Evolutionary conservation across 805 yeast genomes (phyloP).

Genomic region (Wickerhamomyces chambardii): DNA sequence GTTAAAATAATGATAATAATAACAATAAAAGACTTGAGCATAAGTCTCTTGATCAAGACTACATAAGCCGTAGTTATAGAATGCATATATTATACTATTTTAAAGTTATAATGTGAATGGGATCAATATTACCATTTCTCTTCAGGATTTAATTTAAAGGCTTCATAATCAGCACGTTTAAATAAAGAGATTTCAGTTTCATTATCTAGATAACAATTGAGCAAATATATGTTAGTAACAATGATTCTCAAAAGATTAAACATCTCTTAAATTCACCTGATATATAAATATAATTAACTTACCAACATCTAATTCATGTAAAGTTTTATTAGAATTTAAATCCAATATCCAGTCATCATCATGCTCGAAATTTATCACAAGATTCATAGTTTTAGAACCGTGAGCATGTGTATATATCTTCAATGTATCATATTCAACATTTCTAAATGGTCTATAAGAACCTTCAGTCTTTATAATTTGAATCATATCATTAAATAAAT

Average conservation of each 20-base stretch:
- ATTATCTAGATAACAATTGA: slow-evolving; percentile 35
- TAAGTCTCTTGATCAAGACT: too few species aligned
- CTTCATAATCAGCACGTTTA: slow-evolving; percentile 55
- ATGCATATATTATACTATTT: too few species aligned
- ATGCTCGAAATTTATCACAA: slow-evolving; percentile 84
- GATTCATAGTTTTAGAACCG: slow-evolving; percentile 86
- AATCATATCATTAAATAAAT: slow-evolving; percentile 45
- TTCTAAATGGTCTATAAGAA: slow-evolving; percentile 74
- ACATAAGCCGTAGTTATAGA: too few species aligned
- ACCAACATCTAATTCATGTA: slow-evolving; percentile 29
- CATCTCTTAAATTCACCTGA: too few species aligned
- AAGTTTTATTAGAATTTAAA: slow-evolving; percentile 22
- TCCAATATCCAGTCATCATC: slow-evolving; percentile 66
- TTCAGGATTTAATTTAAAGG: slow-evolving; percentile 73
- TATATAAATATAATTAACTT: too few species aligned
- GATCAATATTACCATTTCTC: slow-evolving; percentile 81
- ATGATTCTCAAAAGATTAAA: slow-evolving; percentile 6
- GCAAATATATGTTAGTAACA: slow-evolving; percentile 15
- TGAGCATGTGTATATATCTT: slow-evolving; percentile 94
- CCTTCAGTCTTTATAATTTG: slow-evolving; percentile 46
- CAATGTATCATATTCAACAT: slow-evolving; percentile 60
- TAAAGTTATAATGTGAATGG: too few species aligned
- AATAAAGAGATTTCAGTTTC: slow-evolving; percentile 91
- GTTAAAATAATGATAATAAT: too few species aligned
- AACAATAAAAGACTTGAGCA: too few species aligned